Evolutionary conservation across 495 filamentous ascomycete genomes (phyloP).

Genomic region (Aspergillus taichungensis): DNA sequence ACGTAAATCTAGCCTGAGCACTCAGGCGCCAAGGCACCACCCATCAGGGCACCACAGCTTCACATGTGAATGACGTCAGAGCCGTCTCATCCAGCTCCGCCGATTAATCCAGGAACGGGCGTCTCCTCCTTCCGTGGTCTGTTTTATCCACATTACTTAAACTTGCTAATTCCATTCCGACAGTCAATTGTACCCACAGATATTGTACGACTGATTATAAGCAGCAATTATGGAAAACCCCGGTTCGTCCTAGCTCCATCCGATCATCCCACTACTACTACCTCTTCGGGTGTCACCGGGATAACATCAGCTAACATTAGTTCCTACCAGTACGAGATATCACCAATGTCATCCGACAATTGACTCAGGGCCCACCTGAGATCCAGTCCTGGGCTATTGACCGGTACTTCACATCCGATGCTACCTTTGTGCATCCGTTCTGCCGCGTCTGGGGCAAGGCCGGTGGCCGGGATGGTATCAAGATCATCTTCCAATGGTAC

Average conservation of each 20-base stretch:
- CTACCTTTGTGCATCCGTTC: constrained; percentile 73
- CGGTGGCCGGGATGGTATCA: constrained; percentile 51
- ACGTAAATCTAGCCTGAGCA: too few species aligned
- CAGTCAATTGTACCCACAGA: background rate
- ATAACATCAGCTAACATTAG: constrained; percentile 1
- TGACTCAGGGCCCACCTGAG: constrained; percentile 56
- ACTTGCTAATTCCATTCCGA: background rate
- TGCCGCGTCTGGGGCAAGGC: constrained; percentile 57
- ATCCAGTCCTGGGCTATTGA: constrained; percentile 56
- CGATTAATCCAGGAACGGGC: too few species aligned
- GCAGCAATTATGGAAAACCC: constrained; percentile 29
- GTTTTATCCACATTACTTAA: background rate
- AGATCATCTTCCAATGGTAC: constrained; percentile 76
- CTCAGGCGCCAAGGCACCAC: too few species aligned
- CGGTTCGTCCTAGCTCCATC: constrained; percentile 14
- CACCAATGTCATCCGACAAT: constrained; percentile 49
- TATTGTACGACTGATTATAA: background rate
- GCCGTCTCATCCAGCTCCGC: too few species aligned
- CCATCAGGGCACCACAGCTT: too few species aligned
- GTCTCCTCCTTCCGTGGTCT: too few species aligned
- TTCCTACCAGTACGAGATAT: constrained; percentile 42
- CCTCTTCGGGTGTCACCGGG: background rate
- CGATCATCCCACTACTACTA: background rate
- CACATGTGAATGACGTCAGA: too few species aligned
- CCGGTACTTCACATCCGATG: constrained; percentile 58